A percentile compares a stretch with the other conserved stretches of the same genome.
Conservation (phyloP, 2,329 filamentous ascomycete genomes). For the Raffaelea deltoideospora region DNA sequence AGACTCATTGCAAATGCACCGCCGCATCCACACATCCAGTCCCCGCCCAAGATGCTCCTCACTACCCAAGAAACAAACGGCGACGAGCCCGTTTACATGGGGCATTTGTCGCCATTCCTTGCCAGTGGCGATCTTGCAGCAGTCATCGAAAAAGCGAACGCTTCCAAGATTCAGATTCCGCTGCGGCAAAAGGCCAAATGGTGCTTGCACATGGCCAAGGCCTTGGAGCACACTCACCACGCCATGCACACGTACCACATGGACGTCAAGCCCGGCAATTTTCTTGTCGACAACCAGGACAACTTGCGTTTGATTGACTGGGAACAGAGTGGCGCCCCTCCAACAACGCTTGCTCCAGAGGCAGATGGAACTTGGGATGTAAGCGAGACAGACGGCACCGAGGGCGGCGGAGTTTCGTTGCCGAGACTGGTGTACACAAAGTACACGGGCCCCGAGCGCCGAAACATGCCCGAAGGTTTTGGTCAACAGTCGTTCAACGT, state of each 20-base stretch:
- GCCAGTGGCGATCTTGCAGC: constrained; percentile 6
- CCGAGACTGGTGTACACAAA: constrained; percentile 8
- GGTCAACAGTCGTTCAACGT: constrained; percentile 2
- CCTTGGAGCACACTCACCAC: constrained; percentile 11
- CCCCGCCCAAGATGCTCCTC: constrained; percentile 5
- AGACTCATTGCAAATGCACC: constrained; percentile 3
- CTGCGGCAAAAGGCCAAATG: constrained; percentile 9
- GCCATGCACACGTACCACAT: constrained; percentile 13
- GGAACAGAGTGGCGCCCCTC: constrained; percentile 6
- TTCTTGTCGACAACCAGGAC: constrained; percentile 1
- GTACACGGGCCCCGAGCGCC: constrained; percentile 7
- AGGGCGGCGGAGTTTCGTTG: background rate
- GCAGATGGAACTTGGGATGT: constrained; percentile 11
- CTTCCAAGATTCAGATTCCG: constrained; percentile 4
- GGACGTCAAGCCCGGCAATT: constrained; percentile 17
- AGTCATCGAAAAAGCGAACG: constrained; percentile 8
- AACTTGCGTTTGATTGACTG: constrained; percentile 6
- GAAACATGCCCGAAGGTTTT: constrained; percentile 6
- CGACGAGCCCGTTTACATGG: constrained; percentile 6
- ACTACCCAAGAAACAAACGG: no score
- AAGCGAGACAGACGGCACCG: background rate
- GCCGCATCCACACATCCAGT: constrained; percentile 10
- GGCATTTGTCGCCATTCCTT: constrained; percentile 8
- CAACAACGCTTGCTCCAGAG: constrained; percentile 9
- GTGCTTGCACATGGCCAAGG: constrained; percentile 12